Conservation (phyloP, 2,329 filamentous ascomycete genomes). For the Balansia obtecta region DNA sequence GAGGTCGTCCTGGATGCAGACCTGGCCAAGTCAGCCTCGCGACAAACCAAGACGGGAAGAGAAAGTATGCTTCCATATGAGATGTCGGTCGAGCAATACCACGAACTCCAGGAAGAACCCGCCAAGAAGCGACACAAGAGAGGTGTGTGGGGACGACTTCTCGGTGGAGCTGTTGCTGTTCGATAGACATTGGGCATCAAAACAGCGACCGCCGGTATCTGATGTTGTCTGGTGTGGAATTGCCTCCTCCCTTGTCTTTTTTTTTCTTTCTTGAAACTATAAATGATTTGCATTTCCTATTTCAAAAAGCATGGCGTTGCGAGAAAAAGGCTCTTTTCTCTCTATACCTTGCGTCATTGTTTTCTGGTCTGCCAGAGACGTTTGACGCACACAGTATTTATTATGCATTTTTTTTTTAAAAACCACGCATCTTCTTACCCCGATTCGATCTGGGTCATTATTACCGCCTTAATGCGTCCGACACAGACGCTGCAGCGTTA, state of each 20-base stretch:
- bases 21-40: constrained; percentile 22
- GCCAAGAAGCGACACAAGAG: constrained; percentile 37
- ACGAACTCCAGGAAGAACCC: constrained; percentile 33
- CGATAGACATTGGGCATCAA: constrained; percentile 14
- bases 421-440: not conserved
- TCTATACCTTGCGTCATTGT: not conserved
- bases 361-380: not conserved
- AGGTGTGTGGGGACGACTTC: constrained; percentile 41
- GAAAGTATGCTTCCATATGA: constrained; percentile 39
- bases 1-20: constrained; percentile 30
- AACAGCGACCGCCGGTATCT: not conserved
- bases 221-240: not conserved
- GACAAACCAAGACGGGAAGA: constrained; percentile 11
- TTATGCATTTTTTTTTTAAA: not conserved
- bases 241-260: not conserved
- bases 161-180: constrained; percentile 31
- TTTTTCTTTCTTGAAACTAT: not conserved
- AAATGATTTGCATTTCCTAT: not conserved
- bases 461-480: constrained; percentile 4
- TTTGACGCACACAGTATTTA: not conserved
- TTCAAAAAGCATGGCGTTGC: constrained; percentile 9
- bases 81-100: constrained; percentile 39
- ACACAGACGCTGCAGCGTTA: constrained; percentile 4
- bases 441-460: not conserved
- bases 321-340: not conserved